Percentiles rank a stretch among this genome's conserved stretches.
phyloP scores from a whole-genome alignment of 306 rosid species.

The Acacia confusa region DNA sequence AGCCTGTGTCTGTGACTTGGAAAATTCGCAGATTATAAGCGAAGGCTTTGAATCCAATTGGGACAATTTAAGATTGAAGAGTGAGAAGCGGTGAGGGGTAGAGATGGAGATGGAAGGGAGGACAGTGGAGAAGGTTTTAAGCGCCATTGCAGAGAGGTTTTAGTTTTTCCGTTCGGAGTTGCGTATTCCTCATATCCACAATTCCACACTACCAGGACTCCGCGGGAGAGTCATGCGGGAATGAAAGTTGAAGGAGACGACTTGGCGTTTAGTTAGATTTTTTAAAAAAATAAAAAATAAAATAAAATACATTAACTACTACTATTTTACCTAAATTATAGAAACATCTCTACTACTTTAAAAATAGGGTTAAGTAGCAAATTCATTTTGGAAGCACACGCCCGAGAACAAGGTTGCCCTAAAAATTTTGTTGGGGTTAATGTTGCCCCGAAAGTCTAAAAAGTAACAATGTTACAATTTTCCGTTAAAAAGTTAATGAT shows the following conservation, averaged over 20 bases:
- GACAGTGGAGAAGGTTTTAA: slow-evolving; percentile 61
- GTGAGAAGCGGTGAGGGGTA: slow-evolving; percentile 29
- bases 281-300: too few relatives aligned
- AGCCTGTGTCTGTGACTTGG: slow-evolving; percentile 35
- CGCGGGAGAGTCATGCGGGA: neutral
- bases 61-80: slow-evolving; percentile 31
- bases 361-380: too few relatives aligned
- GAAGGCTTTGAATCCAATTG: slow-evolving; percentile 28
- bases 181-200: neutral
- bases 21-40: slow-evolving; percentile 40
- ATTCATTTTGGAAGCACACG: too few relatives aligned
- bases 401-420: too few relatives aligned
- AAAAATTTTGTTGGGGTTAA: too few relatives aligned
- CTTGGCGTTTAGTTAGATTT: neutral
- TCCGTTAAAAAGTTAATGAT: too few relatives aligned
- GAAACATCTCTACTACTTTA: too few relatives aligned
- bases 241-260: neutral
- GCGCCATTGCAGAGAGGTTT: slow-evolving; percentile 56
- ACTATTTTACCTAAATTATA: too few relatives aligned
- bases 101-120: slow-evolving; percentile 48
- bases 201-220: neutral
- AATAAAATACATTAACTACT: too few relatives aligned
- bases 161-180: neutral
- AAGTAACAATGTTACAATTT: too few relatives aligned
- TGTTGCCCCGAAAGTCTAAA: too few relatives aligned